Evolutionary conservation across 2,329 filamentous ascomycete genomes (phyloP), one percentile per base, ranked within the genome.

Genomic region (Fusarium sarcochroum): DNA sequence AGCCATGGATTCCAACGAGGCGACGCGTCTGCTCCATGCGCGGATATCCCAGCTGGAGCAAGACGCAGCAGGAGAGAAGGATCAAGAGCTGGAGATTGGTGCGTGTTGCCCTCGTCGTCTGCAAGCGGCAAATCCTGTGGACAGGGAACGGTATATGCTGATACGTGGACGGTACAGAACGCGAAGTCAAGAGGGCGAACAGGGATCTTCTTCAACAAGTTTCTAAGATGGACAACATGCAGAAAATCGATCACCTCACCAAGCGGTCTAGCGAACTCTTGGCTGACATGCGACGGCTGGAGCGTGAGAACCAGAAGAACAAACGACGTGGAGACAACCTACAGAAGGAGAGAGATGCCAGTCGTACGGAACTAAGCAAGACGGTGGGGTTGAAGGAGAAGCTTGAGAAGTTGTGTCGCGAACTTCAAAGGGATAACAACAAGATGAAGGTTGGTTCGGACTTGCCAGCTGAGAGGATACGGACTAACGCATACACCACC

Each of bases 21-120:
- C 94, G 46, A 93, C 93, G 65, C 97, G 97, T 80, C 87, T 98
- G 69, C 88, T 99, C 51, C 91, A 94, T 67, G 93, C 94, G 66
- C 93, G 97, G 77, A 98, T 99, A 77, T 95, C 94, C 21, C 96
- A 98, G 82, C 84, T 99, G 61, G 96, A 99, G 80, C 92, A 93
- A 67, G 94, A 98, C 84, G 93, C 92, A 49, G 94, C 94, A 13
- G 93, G 93, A 62, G 94, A 97, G 78, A 97, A 97, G 80, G 95
- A 97, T 73, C 93, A 98, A 81, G 94, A 98, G 81, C 89, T 92
- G 64, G 96, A 98, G 84, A 98, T 99, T 78, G 93, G 94, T 97
- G 84, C 77, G 90, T 76, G 57, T 45, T 58, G 68, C 52, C 65
- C 60, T 70, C 63, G 42, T 60, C 57, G 48, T 55, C 44, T 47